Conservation (phyloP, 768 basidiomycete species). For the Cantharellus anzutake region DNA sequence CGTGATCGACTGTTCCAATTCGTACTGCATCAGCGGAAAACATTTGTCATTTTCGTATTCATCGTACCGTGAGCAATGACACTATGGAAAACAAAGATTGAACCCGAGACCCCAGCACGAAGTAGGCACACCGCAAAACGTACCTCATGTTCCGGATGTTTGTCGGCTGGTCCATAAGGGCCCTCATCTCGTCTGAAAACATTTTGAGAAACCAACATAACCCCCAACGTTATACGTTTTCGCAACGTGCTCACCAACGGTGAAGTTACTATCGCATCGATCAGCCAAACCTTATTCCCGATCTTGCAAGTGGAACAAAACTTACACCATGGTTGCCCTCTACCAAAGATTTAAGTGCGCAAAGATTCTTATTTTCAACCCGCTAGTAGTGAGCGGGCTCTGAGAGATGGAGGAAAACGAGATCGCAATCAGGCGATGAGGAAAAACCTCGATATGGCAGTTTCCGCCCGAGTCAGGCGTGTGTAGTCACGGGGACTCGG, state of each 20-base stretch:
- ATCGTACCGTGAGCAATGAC: not conserved
- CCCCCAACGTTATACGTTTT: not conserved
- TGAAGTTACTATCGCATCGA: constrained; percentile 49
- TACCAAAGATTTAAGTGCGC: too few species aligned
- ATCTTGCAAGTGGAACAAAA: too few species aligned
- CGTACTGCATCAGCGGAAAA: not conserved
- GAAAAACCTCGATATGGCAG: too few species aligned
- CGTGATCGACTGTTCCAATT: constrained; percentile 70
- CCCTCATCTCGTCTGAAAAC: constrained; percentile 60
- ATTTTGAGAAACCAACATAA: not conserved
- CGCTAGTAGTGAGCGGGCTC: too few species aligned
- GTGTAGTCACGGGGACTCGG: too few species aligned
- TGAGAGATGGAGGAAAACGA: too few species aligned
- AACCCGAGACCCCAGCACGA: not conserved
- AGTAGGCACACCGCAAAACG: constrained; percentile 68
- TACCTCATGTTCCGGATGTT: constrained; percentile 91
- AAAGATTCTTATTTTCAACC: too few species aligned
- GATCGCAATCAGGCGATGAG: too few species aligned
- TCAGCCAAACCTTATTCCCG: too few species aligned
- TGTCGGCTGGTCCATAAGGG: constrained; percentile 73
- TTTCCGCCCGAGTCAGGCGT: too few species aligned
- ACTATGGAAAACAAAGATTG: not conserved
- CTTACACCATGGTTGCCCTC: too few species aligned
- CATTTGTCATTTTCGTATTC: not conserved
- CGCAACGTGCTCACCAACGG: constrained; percentile 40